phyloP scores from a whole-genome alignment of 345 rosid species.

The Populus tremula region DNA sequence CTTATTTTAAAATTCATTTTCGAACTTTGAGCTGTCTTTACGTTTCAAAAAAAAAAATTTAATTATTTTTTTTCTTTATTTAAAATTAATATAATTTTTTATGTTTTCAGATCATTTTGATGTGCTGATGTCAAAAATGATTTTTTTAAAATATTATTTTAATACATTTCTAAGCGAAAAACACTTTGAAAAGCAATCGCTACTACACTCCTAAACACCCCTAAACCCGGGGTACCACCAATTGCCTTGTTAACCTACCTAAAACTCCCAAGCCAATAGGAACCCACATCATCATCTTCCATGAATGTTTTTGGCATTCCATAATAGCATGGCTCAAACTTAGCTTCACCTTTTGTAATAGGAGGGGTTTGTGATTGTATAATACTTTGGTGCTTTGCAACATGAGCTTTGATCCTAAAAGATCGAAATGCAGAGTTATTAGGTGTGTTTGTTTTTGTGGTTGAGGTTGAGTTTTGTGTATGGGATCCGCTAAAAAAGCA shows the following conservation, averaged over 20 bases:
- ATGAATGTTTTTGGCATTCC: conserved; percentile 44
- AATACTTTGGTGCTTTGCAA: conserved; percentile 48
- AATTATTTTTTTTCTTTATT: no score
- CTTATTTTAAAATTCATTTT: conserved; percentile 31
- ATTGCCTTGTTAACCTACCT: conserved; percentile 37
- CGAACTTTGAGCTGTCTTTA: conserved; percentile 19
- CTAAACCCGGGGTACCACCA: no score
- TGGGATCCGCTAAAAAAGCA: no score
- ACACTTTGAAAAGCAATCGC: no score
- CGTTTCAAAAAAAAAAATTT: no score
- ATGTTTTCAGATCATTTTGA: no score
- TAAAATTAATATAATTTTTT: no score
- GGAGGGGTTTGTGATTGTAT: conserved; percentile 35
- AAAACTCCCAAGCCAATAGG: conserved; percentile 88
- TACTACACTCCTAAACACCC: conserved; percentile 15
- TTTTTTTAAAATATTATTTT: no score
- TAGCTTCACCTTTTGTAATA: conserved; percentile 42
- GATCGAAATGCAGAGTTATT: conserved; percentile 54
- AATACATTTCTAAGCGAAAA: no score
- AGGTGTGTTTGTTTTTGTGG: conserved; percentile 9
- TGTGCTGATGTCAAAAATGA: no score
- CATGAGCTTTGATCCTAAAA: conserved; percentile 82
- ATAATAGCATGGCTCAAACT: neutral
- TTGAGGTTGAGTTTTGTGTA: no score
- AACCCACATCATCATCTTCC: conserved; percentile 61